Evolutionary conservation across 2,329 filamentous ascomycete genomes (phyloP).

Genomic region (Penicillium sp.): DNA sequence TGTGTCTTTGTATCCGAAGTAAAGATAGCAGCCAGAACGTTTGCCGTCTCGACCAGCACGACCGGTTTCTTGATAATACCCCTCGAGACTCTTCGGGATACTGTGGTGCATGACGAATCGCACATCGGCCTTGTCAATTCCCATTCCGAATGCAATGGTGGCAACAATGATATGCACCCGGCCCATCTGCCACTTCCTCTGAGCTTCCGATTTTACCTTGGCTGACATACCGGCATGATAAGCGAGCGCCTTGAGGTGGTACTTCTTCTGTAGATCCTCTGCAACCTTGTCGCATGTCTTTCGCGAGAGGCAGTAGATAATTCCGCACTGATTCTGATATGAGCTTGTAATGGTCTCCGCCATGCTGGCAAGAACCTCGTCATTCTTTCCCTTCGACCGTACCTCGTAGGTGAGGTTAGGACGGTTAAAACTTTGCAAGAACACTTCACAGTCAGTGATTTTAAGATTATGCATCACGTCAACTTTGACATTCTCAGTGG

Average conservation of each 20-base stretch:
- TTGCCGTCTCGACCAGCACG: constrained; percentile 86
- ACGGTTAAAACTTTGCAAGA: constrained; percentile 93
- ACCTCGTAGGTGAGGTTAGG: constrained; percentile 89
- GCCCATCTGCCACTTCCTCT: constrained; percentile 74
- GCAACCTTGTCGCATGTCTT: constrained; percentile 76
- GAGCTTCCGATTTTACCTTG: constrained; percentile 59
- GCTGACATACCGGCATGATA: constrained; percentile 76
- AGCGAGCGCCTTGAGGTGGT: constrained; percentile 64
- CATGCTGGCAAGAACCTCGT: constrained; percentile 47
- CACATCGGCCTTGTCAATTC: constrained; percentile 96
- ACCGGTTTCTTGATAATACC: constrained; percentile 96
- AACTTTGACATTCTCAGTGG: constrained; percentile 81
- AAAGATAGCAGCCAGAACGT: constrained; percentile 79
- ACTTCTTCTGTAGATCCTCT: constrained; percentile 50
- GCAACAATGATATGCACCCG: constrained; percentile 82
- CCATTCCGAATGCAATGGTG: constrained; percentile 98
- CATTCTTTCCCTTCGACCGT: constrained; percentile 57
- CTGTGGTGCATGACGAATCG: constrained; percentile 92
- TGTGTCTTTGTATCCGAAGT: constrained; percentile 73
- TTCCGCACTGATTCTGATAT: constrained; percentile 68
- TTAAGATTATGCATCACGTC: constrained; percentile 88
- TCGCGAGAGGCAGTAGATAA: constrained; percentile 84
- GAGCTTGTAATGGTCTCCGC: constrained; percentile 55
- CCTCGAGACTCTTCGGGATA: constrained; percentile 88
- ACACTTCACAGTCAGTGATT: constrained; percentile 67